phyloP scores from a whole-genome alignment of 2,329 filamentous ascomycete species.

The Penicillium hesseltinei region DNA sequence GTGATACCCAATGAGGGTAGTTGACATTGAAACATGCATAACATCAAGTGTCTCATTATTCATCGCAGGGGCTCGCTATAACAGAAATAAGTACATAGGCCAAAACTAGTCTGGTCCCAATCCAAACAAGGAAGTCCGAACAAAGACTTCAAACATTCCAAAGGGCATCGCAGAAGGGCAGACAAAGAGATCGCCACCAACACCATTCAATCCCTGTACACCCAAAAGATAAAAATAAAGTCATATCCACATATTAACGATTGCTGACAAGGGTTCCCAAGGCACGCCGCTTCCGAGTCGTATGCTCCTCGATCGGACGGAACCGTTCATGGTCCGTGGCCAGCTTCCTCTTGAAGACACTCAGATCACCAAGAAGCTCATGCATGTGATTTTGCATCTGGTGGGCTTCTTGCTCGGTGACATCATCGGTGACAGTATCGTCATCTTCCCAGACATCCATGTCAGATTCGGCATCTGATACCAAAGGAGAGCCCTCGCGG shows the following conservation, averaged over 20 bases:
- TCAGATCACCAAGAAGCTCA: conserved; percentile 75
- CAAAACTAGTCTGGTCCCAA: conserved; percentile 6
- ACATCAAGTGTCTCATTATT: conserved; percentile 24
- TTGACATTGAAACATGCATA: conserved; percentile 17
- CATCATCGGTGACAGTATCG: conserved; percentile 51
- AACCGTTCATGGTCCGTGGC: conserved; percentile 64
- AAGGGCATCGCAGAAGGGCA: conserved; percentile 3
- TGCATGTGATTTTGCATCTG: conserved; percentile 84
- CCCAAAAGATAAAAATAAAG: conserved; percentile 9
- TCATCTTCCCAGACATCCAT: conserved; percentile 49
- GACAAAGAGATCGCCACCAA: conserved; percentile 17
- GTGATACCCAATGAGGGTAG: conserved; percentile 2
- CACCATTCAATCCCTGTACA: conserved; percentile 15
- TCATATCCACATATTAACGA: conserved; percentile 17
- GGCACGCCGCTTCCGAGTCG: conserved; percentile 30
- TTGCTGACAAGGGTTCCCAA: conserved; percentile 33
- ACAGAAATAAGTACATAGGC: conserved; percentile 13
- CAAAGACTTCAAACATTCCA: neutral
- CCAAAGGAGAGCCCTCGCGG: conserved; percentile 26
- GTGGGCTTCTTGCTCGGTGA: conserved; percentile 46
- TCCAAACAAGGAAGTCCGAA: conserved; percentile 12
- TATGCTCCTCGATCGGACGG: conserved; percentile 26
- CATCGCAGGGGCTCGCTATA: conserved; percentile 22
- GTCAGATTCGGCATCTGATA: conserved; percentile 31
- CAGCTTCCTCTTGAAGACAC: conserved; percentile 80